Evolutionary conservation across 495 filamentous ascomycete species (phyloP).

Genomic region (Penicillium ucsense): DNA sequence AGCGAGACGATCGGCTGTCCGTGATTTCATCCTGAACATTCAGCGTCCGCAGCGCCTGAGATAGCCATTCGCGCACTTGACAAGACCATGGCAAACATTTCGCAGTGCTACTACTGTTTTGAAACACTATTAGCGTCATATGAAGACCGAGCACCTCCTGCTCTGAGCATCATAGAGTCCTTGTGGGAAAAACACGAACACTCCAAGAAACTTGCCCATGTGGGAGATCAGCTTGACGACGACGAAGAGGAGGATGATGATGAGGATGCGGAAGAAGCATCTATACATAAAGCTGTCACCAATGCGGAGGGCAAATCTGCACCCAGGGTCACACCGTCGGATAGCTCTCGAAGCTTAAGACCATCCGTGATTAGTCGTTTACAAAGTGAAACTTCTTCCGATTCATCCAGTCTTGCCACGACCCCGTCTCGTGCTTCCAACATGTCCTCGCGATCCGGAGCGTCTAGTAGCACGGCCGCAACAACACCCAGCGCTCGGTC

Average conservation of each 20-base stretch:
- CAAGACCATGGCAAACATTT: constrained; percentile 60
- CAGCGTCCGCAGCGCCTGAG: no score
- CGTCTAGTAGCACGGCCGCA: constrained; percentile 35
- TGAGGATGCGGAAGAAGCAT: constrained; percentile 1
- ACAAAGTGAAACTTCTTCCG: constrained; percentile 24
- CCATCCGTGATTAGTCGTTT: constrained; percentile 26
- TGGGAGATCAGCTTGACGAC: constrained; percentile 10
- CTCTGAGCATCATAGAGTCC: constrained; percentile 56
- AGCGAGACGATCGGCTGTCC: no score
- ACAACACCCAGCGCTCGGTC: constrained; percentile 36
- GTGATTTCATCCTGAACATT: no score
- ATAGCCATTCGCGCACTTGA: no score
- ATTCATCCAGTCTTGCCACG: constrained; percentile 37
- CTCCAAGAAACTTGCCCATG: constrained; percentile 26
- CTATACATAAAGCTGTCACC: constrained; percentile 21
- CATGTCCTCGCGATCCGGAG: constrained; percentile 29
- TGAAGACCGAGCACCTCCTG: constrained; percentile 46
- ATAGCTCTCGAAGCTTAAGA: constrained; percentile 16
- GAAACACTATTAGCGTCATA: constrained; percentile 64
- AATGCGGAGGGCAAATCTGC: constrained; percentile 18
- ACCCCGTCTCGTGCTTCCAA: constrained; percentile 37
- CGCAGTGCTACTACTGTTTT: constrained; percentile 89
- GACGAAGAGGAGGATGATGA: constrained; percentile 5
- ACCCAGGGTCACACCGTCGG: constrained; percentile 3
- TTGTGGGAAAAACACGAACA: constrained; percentile 55